These are phyloP conservation scores for Zalerion maritima DNA, from an alignment of 495 filamentous ascomycete species.

Conservation along the genomic window DNA sequence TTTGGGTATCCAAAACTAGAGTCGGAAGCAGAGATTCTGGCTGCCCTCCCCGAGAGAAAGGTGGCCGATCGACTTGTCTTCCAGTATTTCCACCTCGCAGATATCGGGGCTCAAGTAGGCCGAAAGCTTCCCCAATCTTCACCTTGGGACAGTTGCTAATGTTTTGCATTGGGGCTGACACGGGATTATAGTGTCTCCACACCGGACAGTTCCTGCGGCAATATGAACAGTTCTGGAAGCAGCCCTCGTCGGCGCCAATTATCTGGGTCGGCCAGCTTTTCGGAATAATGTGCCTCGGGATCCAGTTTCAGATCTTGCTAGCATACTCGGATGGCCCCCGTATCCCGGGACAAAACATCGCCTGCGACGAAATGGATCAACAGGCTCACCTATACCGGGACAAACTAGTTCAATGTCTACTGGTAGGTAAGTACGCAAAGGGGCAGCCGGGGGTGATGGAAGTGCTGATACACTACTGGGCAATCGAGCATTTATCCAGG, in stretches of 20 bases:
- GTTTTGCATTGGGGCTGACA: too few relatives aligned
- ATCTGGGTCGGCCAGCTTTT: conserved; percentile 18
- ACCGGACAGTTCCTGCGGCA: too few relatives aligned
- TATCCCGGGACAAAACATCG: conserved; percentile 10
- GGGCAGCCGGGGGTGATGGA: conserved; percentile 26
- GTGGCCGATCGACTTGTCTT: conserved; percentile 28
- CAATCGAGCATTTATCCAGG: conserved; percentile 19
- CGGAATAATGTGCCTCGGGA: conserved; percentile 11
- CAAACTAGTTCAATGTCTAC: conserved; percentile 19
- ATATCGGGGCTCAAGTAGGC: too few relatives aligned
- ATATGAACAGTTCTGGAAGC: conserved; percentile 19
- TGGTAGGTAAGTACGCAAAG: conserved; percentile 27
- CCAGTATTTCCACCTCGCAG: conserved; percentile 37
- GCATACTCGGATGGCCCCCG: conserved; percentile 11
- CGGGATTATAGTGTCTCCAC: too few relatives aligned
- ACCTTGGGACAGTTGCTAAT: too few relatives aligned
- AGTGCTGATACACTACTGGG: conserved; percentile 21
- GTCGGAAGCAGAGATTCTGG: conserved; percentile 28
- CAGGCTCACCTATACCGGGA: conserved; percentile 11
- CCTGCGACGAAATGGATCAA: conserved; percentile 11
- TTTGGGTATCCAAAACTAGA: too few relatives aligned
- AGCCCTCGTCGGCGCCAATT: conserved; percentile 7
- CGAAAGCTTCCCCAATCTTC: too few relatives aligned
- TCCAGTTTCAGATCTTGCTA: conserved; percentile 6
- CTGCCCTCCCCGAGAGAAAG: conserved; percentile 21